Evolutionary conservation across 2,329 filamentous ascomycete species (phyloP), one percentile per base, ranked within the genome.

Genomic region (Penicillium sp.): DNA sequence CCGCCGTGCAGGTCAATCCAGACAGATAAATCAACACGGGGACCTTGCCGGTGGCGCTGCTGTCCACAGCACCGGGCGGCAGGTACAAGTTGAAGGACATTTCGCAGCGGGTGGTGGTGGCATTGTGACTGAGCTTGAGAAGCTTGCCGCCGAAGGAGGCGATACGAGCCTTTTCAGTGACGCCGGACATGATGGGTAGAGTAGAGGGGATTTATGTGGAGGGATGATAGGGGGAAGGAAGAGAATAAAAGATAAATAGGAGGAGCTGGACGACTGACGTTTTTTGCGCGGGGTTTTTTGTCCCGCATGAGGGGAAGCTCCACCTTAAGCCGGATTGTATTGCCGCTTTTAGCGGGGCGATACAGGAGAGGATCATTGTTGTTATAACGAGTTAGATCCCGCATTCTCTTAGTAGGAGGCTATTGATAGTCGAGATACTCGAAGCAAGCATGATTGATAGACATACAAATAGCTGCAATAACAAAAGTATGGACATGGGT

Each of bases 81-180:
- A 99, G 86, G 83, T 91, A 99, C 72, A 99, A 85, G 82, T 96
- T 96, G 74, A 98, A 87, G 76, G 87, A 88, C 94, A 98, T 99
- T 72, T 93, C 88, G 69, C 92, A 97, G 71, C 87, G 88, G 60
- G 92, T 96, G 64, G 87, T 85, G 68, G 85, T 82, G 59, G 93
- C 92, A 75, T 89, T 81, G 85, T 99, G 95, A 71, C 89, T 88
- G 65, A 99, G 91, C 85, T 99, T 98, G 72, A 97, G 87, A 63
- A 99, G 90, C 81, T 93, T 93, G 76, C 95, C 95, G 76, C 93
- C 94, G 76, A 97, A 98, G 78, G 89, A 91, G 83, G 89, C 86
- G 79, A 98, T 97, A 66, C 91, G 92, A 63, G 92, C 90, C 77
- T 91, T 96, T 69, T 91, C 96, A 76, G 91, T 91, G 84, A 98